Base-by-base conservation (phyloP, 1,284 basidiomycete genomes). In the Exsudoporus floridanus region DNA sequence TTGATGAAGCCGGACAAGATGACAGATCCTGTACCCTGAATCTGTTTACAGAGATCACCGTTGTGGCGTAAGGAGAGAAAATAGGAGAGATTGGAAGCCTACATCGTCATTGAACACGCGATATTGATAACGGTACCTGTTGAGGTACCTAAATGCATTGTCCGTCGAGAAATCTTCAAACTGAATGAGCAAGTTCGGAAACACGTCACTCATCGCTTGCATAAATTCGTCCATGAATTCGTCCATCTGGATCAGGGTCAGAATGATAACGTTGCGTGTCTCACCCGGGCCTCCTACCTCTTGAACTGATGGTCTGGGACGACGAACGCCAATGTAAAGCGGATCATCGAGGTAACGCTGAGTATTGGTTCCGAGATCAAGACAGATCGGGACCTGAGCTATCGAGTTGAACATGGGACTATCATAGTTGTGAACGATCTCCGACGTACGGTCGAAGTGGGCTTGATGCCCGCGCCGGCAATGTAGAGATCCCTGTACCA, bases 211-310 rank as follows among this genome's bases (percentile, higher is more conserved):
- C 74, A 87, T 84, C 12, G 86, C 85, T 5, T 73, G 70, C 88
- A 93, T 92, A 67, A 93, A 91, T 61, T 88, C 86, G 56, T 88
- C 83, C 81, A 93, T 86, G 69, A 93, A 91, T 54, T 75, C 82
- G 50, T 82, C 79, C 77, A 86, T 85, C 77, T 88, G 30, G n/a
- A 5, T 8, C 2, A n/a, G 1, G 3, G 34, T 65, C 27, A 56
- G 23, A 18, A 40, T 6, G 12, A 27, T 31, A 8, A 7, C 33
- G 4, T 2, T 4, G 12, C 12, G 18, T 10, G 12, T 35, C 37
- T 28, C 25, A 9, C 14, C 19, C 13, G 14, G 28, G 53, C 7
- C 2, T 49, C 38, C 5, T 43, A 76, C 82, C 69, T 81, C 79
- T 39, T 76, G 68, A 3, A 72, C 68, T 10, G 74, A 72, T 30